Evolutionary conservation across 1,139 yeast species (phyloP).

Genomic region (Geotrichum aggregatum): DNA sequence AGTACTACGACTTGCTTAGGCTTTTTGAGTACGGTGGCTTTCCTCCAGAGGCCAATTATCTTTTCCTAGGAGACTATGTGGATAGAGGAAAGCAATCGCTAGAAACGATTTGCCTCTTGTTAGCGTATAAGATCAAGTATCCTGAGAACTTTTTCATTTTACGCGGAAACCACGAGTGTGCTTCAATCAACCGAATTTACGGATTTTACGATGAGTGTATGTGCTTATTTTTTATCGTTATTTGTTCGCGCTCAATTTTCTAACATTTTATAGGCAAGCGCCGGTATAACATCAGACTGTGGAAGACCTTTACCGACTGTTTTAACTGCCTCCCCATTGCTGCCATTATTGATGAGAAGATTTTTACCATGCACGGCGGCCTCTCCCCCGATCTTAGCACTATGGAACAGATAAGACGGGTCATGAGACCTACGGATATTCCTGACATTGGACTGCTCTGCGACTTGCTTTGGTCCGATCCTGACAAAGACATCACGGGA

Average conservation of each 20-base stretch:
- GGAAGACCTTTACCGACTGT: constrained; percentile 98
- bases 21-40: constrained; percentile 96
- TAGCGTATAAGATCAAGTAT: constrained; percentile 94
- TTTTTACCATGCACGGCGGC: constrained; percentile 98
- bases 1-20: constrained; percentile 90
- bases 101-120: constrained; percentile 85
- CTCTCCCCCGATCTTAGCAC: constrained; percentile 93
- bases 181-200: constrained; percentile 92
- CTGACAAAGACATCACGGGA: constrained; percentile 94
- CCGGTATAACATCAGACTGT: constrained; percentile 91
- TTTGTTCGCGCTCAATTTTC: neutral
- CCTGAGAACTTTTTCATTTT: constrained; percentile 92
- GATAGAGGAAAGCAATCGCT: constrained; percentile 97
- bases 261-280: constrained; percentile 47
- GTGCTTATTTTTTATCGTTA: constrained; percentile 13
- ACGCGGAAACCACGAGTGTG: constrained; percentile 97
- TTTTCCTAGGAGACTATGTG: constrained; percentile 93
- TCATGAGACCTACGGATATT: constrained; percentile 97
- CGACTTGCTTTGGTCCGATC: constrained; percentile 96
- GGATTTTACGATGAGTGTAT: constrained; percentile 95
- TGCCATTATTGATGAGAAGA: constrained; percentile 94
- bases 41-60: constrained; percentile 97
- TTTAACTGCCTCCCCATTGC: constrained; percentile 98
- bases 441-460: constrained; percentile 95
- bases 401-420: constrained; percentile 97